Evolutionary conservation across 345 rosid species (phyloP).

Genomic region (Firmiana major): DNA sequence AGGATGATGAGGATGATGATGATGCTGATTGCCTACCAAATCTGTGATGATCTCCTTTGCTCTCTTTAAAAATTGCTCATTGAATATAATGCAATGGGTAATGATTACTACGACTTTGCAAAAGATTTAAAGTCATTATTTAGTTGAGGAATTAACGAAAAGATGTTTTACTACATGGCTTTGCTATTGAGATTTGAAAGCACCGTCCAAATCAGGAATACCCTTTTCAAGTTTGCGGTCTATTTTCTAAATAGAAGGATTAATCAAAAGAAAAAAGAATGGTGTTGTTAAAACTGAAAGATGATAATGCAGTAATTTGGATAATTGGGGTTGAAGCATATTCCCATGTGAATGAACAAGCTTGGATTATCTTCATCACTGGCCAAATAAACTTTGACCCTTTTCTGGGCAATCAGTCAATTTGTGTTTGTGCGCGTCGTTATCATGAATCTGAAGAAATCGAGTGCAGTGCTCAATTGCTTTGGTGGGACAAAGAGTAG

Average conservation of each 20-base stretch:
- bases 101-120: conserved; percentile 23
- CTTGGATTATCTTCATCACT: not conserved
- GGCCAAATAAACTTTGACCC: not conserved
- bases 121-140: conserved; percentile 1
- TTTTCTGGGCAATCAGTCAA: not conserved
- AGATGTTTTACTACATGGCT: conserved; percentile 3
- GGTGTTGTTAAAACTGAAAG: too few relatives aligned
- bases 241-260: not conserved
- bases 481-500: conserved; percentile 15
- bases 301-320: not conserved
- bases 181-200: not conserved
- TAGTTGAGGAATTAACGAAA: not conserved
- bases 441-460: conserved; percentile 22
- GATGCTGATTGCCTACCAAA: conserved; percentile 31
- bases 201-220: not conserved
- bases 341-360: not conserved
- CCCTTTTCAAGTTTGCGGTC: not conserved
- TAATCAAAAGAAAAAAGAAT: too few relatives aligned
- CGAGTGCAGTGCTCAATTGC: conserved; percentile 19
- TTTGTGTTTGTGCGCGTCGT: not conserved
- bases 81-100: conserved; percentile 11
- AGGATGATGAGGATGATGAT: conserved; percentile 7
- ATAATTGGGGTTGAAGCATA: not conserved
- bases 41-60: not conserved
- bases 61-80: not conserved